These are phyloP conservation scores for Rubia yunnanensis DNA, from an alignment of 257 asterid genomes.

Conservation along the genomic window DNA sequence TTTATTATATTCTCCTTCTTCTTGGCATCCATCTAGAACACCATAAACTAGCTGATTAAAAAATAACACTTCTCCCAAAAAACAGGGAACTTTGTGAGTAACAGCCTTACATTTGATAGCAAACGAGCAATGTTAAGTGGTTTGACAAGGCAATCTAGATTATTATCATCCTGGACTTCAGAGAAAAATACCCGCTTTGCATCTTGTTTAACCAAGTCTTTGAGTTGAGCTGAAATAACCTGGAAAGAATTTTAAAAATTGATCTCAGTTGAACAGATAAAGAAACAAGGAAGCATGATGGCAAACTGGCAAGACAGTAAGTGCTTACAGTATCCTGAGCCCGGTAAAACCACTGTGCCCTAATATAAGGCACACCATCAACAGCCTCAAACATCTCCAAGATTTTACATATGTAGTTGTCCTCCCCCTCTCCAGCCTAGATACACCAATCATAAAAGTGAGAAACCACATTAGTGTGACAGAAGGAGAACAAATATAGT, in stretches of 20 bases:
- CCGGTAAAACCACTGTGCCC: conserved; percentile 75
- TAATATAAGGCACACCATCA: conserved; percentile 36
- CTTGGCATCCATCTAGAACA: conserved; percentile 26
- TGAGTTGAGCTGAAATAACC: conserved; percentile 37
- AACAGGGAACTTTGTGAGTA: background rate
- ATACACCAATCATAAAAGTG: background rate
- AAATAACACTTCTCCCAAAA: background rate
- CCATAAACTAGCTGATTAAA: background rate
- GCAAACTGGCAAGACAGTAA: no score
- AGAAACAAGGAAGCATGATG: no score
- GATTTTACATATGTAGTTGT: conserved; percentile 52
- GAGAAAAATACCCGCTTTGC: conserved; percentile 51
- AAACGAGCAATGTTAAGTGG: conserved; percentile 28
- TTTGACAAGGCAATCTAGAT: conserved; percentile 48
- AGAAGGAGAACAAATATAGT: background rate
- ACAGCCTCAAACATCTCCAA: conserved; percentile 53
- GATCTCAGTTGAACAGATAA: background rate
- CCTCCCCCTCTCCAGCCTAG: conserved; percentile 44
- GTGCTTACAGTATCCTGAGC: conserved; percentile 61
- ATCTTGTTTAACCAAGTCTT: conserved; percentile 27
- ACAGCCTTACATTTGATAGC: conserved; percentile 35
- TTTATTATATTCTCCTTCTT: conserved; percentile 13
- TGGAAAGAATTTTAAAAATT: conserved; percentile 13
- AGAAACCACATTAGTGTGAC: background rate
- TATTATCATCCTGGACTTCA: conserved; percentile 61